Evolutionary conservation across 768 basidiomycete genomes (phyloP).

Genomic region (Hypholoma sublateritium): DNA sequence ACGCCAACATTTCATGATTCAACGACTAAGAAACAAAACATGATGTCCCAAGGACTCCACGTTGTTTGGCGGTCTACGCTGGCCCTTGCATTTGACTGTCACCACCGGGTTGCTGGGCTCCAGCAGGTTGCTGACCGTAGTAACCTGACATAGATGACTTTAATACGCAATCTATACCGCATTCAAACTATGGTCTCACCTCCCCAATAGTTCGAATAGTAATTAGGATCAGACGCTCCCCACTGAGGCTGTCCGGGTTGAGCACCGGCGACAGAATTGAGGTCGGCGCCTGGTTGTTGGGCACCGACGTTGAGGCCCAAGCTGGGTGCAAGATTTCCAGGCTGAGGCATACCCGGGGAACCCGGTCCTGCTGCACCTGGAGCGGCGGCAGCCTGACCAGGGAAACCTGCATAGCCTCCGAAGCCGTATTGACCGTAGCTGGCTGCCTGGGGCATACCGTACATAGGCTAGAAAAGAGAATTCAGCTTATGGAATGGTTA

Average conservation of each 20-base stretch:
- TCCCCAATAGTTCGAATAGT: conserved; percentile 85
- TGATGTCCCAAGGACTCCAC: background rate
- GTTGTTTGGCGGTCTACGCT: conserved; percentile 27
- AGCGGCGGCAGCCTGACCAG: conserved; percentile 52
- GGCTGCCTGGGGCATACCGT: conserved; percentile 84
- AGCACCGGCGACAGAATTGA: conserved; percentile 47
- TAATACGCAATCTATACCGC: background rate
- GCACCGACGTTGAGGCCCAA: conserved; percentile 54
- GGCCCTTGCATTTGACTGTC: conserved; percentile 57
- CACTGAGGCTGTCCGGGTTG: conserved; percentile 75
- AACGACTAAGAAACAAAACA: background rate
- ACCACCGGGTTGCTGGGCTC: conserved; percentile 53
- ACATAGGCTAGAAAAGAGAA: conserved; percentile 63
- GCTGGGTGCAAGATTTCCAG: conserved; percentile 51
- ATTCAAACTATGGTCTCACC: conserved; percentile 43
- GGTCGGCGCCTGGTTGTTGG: conserved; percentile 58
- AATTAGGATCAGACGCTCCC: conserved; percentile 71
- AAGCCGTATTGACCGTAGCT: conserved; percentile 79
- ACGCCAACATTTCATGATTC: conserved; percentile 17
- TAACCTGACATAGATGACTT: conserved; percentile 50
- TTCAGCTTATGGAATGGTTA: background rate
- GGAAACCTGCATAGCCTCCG: conserved; percentile 71
- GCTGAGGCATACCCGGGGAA: conserved; percentile 59
- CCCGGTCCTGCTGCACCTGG: conserved; percentile 48
- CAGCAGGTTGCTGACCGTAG: conserved; percentile 70